A percentile compares a stretch with the other conserved stretches of the same genome.
phyloP scores from a whole-genome alignment of 192 early-diverging fungal genomes.

The Backusella liffmaniae region DNA sequence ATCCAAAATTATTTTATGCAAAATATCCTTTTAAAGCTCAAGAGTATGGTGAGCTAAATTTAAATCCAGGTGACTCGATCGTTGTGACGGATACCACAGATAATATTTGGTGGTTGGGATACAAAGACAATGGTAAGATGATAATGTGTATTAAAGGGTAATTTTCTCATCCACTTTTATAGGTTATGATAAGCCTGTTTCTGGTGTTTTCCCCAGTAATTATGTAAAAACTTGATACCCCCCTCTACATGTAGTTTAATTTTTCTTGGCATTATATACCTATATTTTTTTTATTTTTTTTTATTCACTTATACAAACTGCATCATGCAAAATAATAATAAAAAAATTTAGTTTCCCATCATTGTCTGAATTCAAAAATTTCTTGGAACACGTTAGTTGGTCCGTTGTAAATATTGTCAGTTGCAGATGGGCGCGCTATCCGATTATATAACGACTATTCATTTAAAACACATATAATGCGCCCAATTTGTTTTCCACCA shows the following conservation, averaged over 20 bases:
- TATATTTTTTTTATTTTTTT: background rate
- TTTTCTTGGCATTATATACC: too few species aligned
- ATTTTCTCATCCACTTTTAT: background rate
- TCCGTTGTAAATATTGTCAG: too few species aligned
- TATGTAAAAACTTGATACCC: slow-evolving; percentile 49
- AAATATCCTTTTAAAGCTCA: slow-evolving; percentile 70
- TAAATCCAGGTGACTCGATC: slow-evolving; percentile 64
- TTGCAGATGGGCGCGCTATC: too few species aligned
- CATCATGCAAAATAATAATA: background rate
- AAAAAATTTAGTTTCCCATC: background rate
- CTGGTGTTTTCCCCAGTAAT: slow-evolving; percentile 77
- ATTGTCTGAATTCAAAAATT: background rate
- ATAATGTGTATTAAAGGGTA: too few species aligned
- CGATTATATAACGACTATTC: background rate
- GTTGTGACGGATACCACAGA: slow-evolving; percentile 74
- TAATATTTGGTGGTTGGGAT: slow-evolving; percentile 82
- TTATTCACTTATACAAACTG: background rate
- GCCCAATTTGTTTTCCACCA: background rate
- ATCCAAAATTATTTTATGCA: slow-evolving; percentile 56
- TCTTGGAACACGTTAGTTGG: too few species aligned
- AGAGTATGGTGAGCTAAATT: slow-evolving; percentile 68
- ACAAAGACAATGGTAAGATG: slow-evolving; percentile 53
- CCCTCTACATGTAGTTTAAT: too few species aligned
- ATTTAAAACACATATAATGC: background rate
- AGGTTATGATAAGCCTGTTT: slow-evolving; percentile 37